phyloP scores from a whole-genome alignment of 1,284 basidiomycete species.

The Fomitiporia mediterranea region DNA sequence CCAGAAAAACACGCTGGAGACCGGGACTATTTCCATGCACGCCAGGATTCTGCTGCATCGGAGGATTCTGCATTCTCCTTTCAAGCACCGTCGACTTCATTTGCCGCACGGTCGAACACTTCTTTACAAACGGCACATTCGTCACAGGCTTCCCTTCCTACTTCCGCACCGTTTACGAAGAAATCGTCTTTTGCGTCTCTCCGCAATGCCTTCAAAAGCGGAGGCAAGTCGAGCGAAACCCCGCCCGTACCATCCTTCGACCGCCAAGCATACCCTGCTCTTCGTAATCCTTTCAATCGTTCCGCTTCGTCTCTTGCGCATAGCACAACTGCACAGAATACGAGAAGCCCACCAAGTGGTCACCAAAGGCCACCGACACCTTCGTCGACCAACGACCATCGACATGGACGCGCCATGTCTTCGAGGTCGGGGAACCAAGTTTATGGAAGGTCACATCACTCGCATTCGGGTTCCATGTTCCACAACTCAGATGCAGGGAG shows the following conservation, averaged over 20 bases:
- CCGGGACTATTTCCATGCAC: conserved; percentile 63
- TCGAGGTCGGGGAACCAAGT: conserved; percentile 51
- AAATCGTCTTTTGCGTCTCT: conserved; percentile 84
- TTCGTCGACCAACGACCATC: conserved; percentile 38
- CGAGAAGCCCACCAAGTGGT: conserved; percentile 42
- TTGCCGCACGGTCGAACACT: conserved; percentile 37
- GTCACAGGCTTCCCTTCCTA: conserved; percentile 63
- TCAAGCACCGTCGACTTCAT: conserved; percentile 27
- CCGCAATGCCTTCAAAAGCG: conserved; percentile 82
- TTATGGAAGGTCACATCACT: conserved; percentile 64
- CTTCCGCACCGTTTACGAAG: conserved; percentile 62
- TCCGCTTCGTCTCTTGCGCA: conserved; percentile 67
- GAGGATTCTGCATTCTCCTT: conserved; percentile 63
- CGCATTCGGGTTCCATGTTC: conserved; percentile 66
- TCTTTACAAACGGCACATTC: conserved; percentile 59
- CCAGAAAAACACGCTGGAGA: conserved; percentile 35
- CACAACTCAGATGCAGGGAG: conserved; percentile 66
- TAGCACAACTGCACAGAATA: conserved; percentile 28
- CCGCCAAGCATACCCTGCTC: conserved; percentile 56
- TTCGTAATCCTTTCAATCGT: conserved; percentile 76
- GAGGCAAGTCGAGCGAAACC: conserved; percentile 45
- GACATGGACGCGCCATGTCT: conserved; percentile 34
- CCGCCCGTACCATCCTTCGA: conserved; percentile 68
- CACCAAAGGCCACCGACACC: conserved; percentile 61
- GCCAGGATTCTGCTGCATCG: conserved; percentile 70